Conservation (phyloP, 2,329 filamentous ascomycete species). For the Botrytis hyacinthi region DNA sequence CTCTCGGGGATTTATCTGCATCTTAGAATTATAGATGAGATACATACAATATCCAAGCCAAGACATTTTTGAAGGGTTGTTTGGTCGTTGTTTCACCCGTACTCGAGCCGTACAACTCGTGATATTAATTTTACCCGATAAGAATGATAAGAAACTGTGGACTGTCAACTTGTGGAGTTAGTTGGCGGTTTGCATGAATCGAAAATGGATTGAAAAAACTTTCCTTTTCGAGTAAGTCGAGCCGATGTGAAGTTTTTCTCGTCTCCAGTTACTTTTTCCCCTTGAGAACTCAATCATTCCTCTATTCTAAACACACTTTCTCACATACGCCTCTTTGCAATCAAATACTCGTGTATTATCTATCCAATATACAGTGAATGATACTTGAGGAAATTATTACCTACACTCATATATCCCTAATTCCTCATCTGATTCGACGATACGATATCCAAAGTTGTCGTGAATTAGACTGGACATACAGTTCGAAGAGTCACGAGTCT, state of each 20-base stretch:
- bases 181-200: background rate
- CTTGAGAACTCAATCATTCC: background rate
- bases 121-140: background rate
- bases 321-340: background rate
- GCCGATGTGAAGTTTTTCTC: background rate
- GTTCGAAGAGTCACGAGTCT: background rate
- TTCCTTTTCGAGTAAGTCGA: conserved; percentile 2
- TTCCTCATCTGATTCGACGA: background rate
- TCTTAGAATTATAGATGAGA: background rate
- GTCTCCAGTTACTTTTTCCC: conserved; percentile 7
- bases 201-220: background rate
- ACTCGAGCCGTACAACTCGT: background rate
- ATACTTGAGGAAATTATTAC: background rate
- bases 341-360: no score
- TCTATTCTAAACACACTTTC: background rate
- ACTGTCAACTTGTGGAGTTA: background rate
- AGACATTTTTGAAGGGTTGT: background rate
- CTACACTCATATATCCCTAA: background rate
- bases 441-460: background rate
- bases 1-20: background rate
- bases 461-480: background rate
- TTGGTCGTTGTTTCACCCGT: background rate
- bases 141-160: conserved; percentile 3
- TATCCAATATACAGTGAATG: background rate
- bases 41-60: background rate